These are phyloP conservation scores for Rubroshorea leprosula DNA, from an alignment of 345 rosid genomes.

Conservation along the genomic window DNA sequence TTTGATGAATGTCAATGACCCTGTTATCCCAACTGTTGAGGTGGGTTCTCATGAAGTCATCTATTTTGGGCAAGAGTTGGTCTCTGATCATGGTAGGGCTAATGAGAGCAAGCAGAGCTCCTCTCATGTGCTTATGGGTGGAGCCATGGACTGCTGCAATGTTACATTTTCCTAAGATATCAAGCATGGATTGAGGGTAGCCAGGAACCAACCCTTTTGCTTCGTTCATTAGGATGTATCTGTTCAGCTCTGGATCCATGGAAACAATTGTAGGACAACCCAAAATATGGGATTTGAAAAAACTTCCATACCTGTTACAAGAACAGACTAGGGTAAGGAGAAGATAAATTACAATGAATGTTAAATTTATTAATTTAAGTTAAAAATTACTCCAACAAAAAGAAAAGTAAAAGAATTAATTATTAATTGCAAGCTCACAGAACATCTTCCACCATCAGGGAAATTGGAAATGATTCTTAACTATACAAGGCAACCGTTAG, in stretches of 20 bases:
- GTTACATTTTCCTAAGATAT: slow-evolving; percentile 84
- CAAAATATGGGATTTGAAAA: slow-evolving; percentile 90
- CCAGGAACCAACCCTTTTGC: slow-evolving; percentile 93
- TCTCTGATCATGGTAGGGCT: slow-evolving; percentile 71
- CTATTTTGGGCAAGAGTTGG: slow-evolving; percentile 79
- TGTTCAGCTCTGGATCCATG: slow-evolving; percentile 91
- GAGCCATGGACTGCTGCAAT: slow-evolving; percentile 96
- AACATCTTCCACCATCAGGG: too few species aligned
- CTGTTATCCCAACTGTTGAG: slow-evolving; percentile 58
- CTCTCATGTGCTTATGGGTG: slow-evolving; percentile 78
- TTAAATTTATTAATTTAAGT: too few species aligned
- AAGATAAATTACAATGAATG: too few species aligned
- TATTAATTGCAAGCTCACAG: too few species aligned
- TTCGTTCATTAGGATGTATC: slow-evolving; percentile 80
- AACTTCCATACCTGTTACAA: slow-evolving; percentile 75
- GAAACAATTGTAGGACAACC: slow-evolving; percentile 94
- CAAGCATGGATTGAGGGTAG: slow-evolving; percentile 93
- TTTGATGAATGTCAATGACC: slow-evolving; percentile 65
- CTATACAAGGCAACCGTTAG: too few species aligned
- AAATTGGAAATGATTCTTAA: too few species aligned
- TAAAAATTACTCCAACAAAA: too few species aligned
- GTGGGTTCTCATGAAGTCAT: slow-evolving; percentile 76
- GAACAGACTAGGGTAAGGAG: too few species aligned
- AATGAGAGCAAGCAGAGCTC: slow-evolving; percentile 67
- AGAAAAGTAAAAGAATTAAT: too few species aligned